A percentile compares a stretch with the other conserved stretches of the same genome.
Conservation (phyloP, 768 basidiomycete species). For the Lactarius vividus region DNA sequence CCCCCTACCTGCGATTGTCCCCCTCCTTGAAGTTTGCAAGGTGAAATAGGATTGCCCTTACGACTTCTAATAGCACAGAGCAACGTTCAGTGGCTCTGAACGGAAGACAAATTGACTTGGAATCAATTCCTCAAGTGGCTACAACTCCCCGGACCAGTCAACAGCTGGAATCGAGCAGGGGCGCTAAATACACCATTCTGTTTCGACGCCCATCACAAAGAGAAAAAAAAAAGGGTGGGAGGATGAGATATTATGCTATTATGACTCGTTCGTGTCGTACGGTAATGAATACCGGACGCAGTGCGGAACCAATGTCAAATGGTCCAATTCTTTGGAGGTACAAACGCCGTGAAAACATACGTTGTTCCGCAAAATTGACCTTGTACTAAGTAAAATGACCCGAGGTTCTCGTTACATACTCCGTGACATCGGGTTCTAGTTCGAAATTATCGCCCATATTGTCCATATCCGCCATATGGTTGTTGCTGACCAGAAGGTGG, state of each 20-base stretch:
- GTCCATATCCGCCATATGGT: conserved; percentile 32
- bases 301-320: conserved; percentile 3
- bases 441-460: conserved; percentile 35
- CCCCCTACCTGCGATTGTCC: neutral
- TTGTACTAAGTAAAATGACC: neutral
- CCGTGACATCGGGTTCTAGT: neutral
- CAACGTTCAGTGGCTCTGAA: neutral
- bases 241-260: neutral
- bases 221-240: neutral
- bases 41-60: neutral
- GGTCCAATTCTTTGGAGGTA: neutral
- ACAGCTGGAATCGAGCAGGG: neutral
- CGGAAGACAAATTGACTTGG: neutral
- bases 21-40: neutral
- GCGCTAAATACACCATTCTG: conserved; percentile 1
- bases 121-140: neutral
- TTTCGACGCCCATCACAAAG: neutral
- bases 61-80: neutral
- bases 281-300: conserved; percentile 8
- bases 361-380: conserved; percentile 10
- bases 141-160: neutral
- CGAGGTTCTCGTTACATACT: conserved; percentile 15
- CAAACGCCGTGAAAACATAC: conserved; percentile 6
- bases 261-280: neutral
- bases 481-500: conserved; percentile 33